Percentiles rank a stretch among this genome's conserved stretches.
These are phyloP conservation scores for Aegle marmelos DNA, from an alignment of 345 rosid genomes.

Conservation along the genomic window DNA sequence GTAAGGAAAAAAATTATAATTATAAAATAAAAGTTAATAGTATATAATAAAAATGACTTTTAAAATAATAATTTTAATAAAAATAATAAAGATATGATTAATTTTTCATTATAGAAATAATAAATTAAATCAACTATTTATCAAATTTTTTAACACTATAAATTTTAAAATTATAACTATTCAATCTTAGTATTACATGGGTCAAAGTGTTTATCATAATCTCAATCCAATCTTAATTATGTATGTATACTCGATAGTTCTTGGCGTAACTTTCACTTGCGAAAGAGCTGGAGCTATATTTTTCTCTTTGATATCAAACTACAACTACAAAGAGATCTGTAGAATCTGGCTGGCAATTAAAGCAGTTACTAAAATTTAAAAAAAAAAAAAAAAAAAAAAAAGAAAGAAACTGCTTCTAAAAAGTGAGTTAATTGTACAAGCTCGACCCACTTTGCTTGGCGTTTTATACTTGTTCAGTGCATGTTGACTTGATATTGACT, in stretches of 20 bases:
- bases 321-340: too few relatives aligned
- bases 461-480: not conserved
- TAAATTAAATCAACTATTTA: too few relatives aligned
- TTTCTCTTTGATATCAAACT: not conserved
- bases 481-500: not conserved
- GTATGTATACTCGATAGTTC: too few relatives aligned
- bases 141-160: too few relatives aligned
- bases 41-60: accelerated
- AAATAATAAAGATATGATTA: too few relatives aligned
- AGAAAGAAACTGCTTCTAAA: not conserved
- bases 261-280: not conserved
- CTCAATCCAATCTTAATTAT: not conserved
- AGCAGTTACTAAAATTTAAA: too few relatives aligned
- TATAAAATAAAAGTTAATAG: too few relatives aligned
- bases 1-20: accelerated
- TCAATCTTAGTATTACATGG: too few relatives aligned
- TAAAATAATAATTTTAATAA: too few relatives aligned
- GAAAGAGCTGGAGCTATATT: not conserved
- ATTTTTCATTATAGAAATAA: accelerated
- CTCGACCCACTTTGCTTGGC: not conserved
- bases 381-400: too few relatives aligned
- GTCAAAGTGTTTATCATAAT: not conserved
- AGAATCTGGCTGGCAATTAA: not conserved
- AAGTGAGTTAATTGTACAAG: not conserved
- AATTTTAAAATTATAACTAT: too few relatives aligned